Evolutionary conservation across 495 filamentous ascomycete genomes (phyloP).

Genomic region (Pseudoneurospora amorphoporcata): DNA sequence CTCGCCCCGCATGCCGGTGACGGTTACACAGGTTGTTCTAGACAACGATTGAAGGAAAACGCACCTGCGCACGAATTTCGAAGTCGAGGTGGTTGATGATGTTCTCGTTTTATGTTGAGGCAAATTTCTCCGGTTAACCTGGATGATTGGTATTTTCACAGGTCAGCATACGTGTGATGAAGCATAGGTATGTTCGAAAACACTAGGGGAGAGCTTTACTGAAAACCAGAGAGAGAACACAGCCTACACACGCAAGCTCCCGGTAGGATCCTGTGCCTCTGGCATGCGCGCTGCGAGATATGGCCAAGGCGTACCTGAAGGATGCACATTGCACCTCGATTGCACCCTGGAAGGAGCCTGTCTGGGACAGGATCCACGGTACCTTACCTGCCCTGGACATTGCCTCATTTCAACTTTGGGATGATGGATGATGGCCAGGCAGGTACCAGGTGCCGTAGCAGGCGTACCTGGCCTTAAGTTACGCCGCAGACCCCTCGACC

Average conservation of each 20-base stretch:
- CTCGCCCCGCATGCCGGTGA: background rate
- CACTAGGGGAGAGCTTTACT: background rate
- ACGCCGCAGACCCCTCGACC: background rate
- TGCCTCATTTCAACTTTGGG: background rate
- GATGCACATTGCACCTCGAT: background rate
- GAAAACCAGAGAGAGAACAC: background rate
- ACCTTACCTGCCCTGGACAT: background rate
- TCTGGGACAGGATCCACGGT: background rate
- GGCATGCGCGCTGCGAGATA: background rate
- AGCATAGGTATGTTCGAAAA: background rate
- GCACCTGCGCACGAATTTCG: background rate
- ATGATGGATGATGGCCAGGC: background rate
- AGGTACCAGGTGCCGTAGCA: background rate
- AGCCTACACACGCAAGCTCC: background rate
- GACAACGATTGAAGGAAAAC: background rate
- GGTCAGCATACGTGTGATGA: background rate
- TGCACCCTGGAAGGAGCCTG: background rate
- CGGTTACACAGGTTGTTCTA: background rate
- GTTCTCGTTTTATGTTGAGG: background rate
- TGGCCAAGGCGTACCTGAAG: background rate
- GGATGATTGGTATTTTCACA: background rate
- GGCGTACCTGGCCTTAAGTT: background rate
- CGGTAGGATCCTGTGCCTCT: background rate
- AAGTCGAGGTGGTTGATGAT: background rate
- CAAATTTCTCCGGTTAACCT: background rate